phyloP scores from a whole-genome alignment of 495 filamentous ascomycete species.

The Cetradonia linearis region DNA sequence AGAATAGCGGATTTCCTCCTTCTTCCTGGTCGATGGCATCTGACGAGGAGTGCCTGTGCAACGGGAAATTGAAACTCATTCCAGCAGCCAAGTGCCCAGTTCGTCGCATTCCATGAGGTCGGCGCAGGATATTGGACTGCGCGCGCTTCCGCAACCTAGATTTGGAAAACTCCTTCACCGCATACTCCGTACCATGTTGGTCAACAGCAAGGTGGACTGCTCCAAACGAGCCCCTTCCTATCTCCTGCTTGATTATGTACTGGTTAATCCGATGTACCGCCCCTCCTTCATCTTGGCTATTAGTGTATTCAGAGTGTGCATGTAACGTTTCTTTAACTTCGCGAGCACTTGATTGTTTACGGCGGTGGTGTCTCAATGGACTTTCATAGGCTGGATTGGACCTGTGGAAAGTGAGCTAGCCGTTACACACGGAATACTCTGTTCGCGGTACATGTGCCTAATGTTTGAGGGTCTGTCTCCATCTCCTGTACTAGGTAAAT shows the following conservation, averaged over 20 bases:
- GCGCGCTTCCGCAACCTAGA: slow-evolving; percentile 81
- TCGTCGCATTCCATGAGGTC: slow-evolving; percentile 45
- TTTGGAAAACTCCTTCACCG: slow-evolving; percentile 97
- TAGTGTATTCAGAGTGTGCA: slow-evolving; percentile 76
- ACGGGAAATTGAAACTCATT: slow-evolving; percentile 52
- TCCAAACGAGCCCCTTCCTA: slow-evolving; percentile 89
- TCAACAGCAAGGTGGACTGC: slow-evolving; percentile 87
- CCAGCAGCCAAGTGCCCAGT: slow-evolving; percentile 42
- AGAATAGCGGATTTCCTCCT: slow-evolving; percentile 66
- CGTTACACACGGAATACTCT: slow-evolving; percentile 8
- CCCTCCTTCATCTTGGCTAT: slow-evolving; percentile 71
- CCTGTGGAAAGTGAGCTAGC: slow-evolving; percentile 26
- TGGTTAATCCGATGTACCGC: slow-evolving; percentile 83
- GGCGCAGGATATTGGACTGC: slow-evolving; percentile 80
- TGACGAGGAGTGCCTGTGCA: slow-evolving; percentile 43
- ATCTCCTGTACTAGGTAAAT: slow-evolving; percentile 24
- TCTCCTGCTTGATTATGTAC: slow-evolving; percentile 89
- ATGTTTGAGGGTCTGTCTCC: slow-evolving; percentile 27
- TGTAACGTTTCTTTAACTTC: slow-evolving; percentile 88
- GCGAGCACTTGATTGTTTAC: slow-evolving; percentile 59
- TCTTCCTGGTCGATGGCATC: slow-evolving; percentile 44
- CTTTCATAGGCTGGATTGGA: slow-evolving; percentile 49
- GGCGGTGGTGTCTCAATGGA: slow-evolving; percentile 64
- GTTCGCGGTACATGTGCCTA: slow-evolving; percentile 35
- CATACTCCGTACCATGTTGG: slow-evolving; percentile 88